Evolutionary conservation across 2,329 filamentous ascomycete genomes (phyloP).

Genomic region (Septoria linicola): DNA sequence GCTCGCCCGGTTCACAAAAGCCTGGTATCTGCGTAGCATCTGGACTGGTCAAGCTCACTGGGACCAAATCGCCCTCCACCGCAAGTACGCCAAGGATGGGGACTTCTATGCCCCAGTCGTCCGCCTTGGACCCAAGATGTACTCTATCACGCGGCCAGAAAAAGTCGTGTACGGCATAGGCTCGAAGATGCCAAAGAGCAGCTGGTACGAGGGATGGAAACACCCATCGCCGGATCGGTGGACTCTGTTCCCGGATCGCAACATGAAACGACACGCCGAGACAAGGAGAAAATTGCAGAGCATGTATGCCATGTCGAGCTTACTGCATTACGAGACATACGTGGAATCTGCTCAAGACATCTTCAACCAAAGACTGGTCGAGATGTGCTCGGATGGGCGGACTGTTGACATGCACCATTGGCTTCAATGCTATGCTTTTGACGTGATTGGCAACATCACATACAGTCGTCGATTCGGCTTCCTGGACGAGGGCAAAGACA

Average conservation of each 20-base stretch:
- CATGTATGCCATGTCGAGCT: slow-evolving; percentile 29
- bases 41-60: slow-evolving; percentile 26
- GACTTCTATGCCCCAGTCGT: slow-evolving; percentile 25
- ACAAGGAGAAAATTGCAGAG: slow-evolving; percentile 25
- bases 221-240: slow-evolving; percentile 20
- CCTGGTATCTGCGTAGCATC: slow-evolving; percentile 27
- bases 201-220: slow-evolving; percentile 25
- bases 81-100: slow-evolving; percentile 19
- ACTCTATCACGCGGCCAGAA: slow-evolving; percentile 22
- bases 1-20: slow-evolving; percentile 25
- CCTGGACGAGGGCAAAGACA: slow-evolving; percentile 40
- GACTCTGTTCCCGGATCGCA: slow-evolving; percentile 23
- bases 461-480: slow-evolving; percentile 40
- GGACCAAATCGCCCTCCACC: slow-evolving; percentile 29
- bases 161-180: slow-evolving; percentile 27
- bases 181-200: slow-evolving; percentile 29
- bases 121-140: slow-evolving; percentile 28
- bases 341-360: slow-evolving; percentile 23
- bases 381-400: slow-evolving; percentile 16
- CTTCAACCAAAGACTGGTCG: slow-evolving; percentile 20
- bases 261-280: slow-evolving; percentile 24
- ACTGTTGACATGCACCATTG: slow-evolving; percentile 26
- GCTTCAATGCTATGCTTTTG: slow-evolving; percentile 41
- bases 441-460: slow-evolving; percentile 43
- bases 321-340: slow-evolving; percentile 28